These are phyloP conservation scores for Coprinellus micaceus DNA, from an alignment of 768 basidiomycete genomes.

Conservation along the genomic window DNA sequence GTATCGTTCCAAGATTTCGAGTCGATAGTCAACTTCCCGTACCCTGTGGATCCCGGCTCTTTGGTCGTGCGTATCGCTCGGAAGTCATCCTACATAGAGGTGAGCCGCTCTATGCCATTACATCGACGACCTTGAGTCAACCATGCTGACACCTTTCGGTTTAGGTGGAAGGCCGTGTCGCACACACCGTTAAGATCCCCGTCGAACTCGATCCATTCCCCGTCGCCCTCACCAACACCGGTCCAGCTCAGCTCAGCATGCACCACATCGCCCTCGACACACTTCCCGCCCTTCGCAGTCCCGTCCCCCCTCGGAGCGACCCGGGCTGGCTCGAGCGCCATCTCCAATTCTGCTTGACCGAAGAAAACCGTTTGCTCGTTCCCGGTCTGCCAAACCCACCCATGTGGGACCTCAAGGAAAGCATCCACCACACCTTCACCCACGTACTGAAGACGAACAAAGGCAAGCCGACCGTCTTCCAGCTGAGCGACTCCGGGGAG, in stretches of 20 bases:
- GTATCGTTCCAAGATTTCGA: neutral
- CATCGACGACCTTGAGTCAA: too few species aligned
- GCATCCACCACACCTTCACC: neutral
- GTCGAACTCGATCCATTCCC: slow-evolving; percentile 27
- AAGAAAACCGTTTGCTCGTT: neutral
- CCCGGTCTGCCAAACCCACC: neutral
- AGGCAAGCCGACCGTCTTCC: slow-evolving; percentile 16
- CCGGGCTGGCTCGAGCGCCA: neutral
- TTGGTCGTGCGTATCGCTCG: slow-evolving; percentile 42
- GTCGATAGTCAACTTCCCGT: neutral
- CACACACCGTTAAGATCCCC: slow-evolving; percentile 11
- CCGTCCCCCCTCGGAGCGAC: neutral
- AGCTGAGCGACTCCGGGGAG: slow-evolving; percentile 18
- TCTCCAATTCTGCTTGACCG: neutral
- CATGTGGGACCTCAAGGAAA: neutral
- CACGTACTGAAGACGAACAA: neutral
- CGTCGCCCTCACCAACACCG: slow-evolving; percentile 12
- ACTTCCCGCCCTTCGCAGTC: neutral
- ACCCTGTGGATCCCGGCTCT: neutral
- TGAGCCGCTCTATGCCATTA: too few species aligned
- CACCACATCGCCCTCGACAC: slow-evolving; percentile 29
- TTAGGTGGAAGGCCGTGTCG: slow-evolving; percentile 24
- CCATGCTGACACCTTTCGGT: slow-evolving; percentile 13
- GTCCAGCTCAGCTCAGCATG: slow-evolving; percentile 25
- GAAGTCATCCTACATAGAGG: slow-evolving; percentile 49